Evolutionary conservation across 345 rosid species (phyloP).

Genomic region (Anastatica hierochuntica): DNA sequence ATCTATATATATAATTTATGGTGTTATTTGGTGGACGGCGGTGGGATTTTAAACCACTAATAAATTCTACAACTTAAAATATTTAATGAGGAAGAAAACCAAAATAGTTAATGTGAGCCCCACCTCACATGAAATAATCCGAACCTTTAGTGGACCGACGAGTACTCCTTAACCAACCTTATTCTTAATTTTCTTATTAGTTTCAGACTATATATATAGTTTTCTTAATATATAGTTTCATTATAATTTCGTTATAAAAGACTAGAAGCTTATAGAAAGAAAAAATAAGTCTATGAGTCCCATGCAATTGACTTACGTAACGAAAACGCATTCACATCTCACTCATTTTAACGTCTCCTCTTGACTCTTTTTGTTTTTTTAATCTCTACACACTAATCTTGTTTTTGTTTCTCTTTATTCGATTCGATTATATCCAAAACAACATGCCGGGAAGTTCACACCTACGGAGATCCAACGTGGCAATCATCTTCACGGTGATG

Average conservation of each 20-base stretch:
- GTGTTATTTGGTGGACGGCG: neutral
- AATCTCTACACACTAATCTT: neutral
- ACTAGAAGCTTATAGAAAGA: slow-evolving; percentile 8
- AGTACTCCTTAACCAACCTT: slow-evolving; percentile 14
- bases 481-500: slow-evolving; percentile 13
- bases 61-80: no score
- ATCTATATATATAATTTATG: neutral
- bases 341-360: slow-evolving; percentile 26
- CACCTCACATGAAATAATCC: slow-evolving; percentile 12
- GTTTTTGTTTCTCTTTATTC: neutral
- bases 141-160: slow-evolving; percentile 13
- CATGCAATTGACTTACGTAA: slow-evolving; percentile 31
- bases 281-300: slow-evolving; percentile 18
- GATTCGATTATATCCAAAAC: neutral
- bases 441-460: slow-evolving; percentile 7
- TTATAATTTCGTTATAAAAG: neutral
- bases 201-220: neutral
- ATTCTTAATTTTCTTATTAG: slow-evolving; percentile 1
- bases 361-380: neutral
- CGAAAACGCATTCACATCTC: slow-evolving; percentile 25
- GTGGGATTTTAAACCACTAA: neutral
- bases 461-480: slow-evolving; percentile 4
- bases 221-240: neutral
- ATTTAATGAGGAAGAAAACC: neutral
- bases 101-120: neutral